Evolutionary conservation across 371 early-diverging fungal genomes (phyloP), one percentile per base, ranked within the genome.

Genomic region (Apophysomyces elegans): DNA sequence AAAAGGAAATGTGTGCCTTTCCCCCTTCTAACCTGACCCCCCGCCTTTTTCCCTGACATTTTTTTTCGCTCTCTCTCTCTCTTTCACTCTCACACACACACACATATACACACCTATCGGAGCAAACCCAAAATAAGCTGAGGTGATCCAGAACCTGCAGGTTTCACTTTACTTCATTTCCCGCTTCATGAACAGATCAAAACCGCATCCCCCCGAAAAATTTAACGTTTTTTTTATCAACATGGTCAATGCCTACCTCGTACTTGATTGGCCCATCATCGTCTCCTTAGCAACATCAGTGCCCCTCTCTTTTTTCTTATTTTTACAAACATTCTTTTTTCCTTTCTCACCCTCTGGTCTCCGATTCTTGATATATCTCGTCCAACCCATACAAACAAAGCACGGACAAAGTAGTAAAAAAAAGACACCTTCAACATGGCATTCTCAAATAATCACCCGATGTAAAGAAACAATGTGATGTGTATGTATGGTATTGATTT

Each of bases 131-230:
- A 45, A 13, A 13, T 13, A 18, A 11, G 54, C 9, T 7, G 9
- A 26, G 54, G 32, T 50, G 54, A 50, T 50, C 54, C 54, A 50
- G 54, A 50, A 50, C 54, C 32, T 50, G 11, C 21, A 50, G n/a
- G 54, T 50, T 50, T 50, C 54, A 50, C 54, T 50, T 50, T 47
- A n/a, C 16, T 43, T 43, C 14, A 18, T 50, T 50, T 50, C 54
- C 54, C 54, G 54, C 54, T 50, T 21, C 21, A 11, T 50, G 32
- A n/a, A 26, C 54, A 50, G 54, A 50, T 18, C 54, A 18, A 11
- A 18, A 41, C 8, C 32, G 2, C 11, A 41, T 41, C 54, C 18
- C 47, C 54, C 32, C 32, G 32, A 26, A 26, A 21, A 50, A 26
- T 32, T 21, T 50, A 50, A 11, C 8, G 9, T 50, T 21, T n/a